A percentile compares a stretch with the other conserved stretches of the same genome.
These are phyloP conservation scores for Anthracocystis setariae DNA, from an alignment of 1,284 basidiomycete species.

Conservation along the genomic window DNA sequence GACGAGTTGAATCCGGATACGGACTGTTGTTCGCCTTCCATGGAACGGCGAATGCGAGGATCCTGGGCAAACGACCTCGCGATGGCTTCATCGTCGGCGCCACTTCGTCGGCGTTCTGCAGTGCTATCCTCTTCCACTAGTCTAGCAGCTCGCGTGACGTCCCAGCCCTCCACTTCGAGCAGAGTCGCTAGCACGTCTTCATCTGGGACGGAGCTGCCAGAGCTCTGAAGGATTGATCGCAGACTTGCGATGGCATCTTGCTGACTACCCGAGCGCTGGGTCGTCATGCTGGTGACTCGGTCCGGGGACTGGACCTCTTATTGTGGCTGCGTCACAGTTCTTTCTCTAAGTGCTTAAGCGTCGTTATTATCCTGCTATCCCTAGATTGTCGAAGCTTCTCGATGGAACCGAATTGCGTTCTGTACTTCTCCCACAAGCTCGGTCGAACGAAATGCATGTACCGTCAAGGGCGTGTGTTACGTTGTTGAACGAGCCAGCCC, in stretches of 20 bases:
- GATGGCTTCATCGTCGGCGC: constrained; percentile 48
- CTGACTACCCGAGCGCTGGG: constrained; percentile 25
- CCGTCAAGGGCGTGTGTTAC: too few species aligned
- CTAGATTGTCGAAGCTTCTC: neutral
- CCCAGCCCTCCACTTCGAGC: constrained; percentile 52
- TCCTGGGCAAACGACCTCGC: constrained; percentile 43
- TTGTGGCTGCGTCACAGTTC: too few species aligned
- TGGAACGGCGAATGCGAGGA: constrained; percentile 23
- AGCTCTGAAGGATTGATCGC: constrained; percentile 30
- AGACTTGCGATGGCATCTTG: constrained; percentile 42
- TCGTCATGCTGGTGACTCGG: constrained; percentile 12
- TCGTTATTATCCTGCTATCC: too few species aligned
- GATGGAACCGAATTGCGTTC: neutral
- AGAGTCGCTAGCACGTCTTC: constrained; percentile 37
- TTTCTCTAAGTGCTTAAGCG: too few species aligned
- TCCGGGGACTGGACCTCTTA: neutral
- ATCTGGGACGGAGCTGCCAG: constrained; percentile 19
- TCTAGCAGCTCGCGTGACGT: constrained; percentile 36
- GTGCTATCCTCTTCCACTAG: constrained; percentile 44
- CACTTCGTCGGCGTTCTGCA: constrained; percentile 40
- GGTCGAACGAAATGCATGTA: neutral
- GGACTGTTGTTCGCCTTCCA: constrained; percentile 19
- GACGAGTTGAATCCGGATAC: neutral
- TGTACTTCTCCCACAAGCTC: too few species aligned
- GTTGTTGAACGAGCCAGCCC: too few species aligned